Evolutionary conservation across 306 rosid genomes (phyloP).

Genomic region (Pterocarpus santalinus): DNA sequence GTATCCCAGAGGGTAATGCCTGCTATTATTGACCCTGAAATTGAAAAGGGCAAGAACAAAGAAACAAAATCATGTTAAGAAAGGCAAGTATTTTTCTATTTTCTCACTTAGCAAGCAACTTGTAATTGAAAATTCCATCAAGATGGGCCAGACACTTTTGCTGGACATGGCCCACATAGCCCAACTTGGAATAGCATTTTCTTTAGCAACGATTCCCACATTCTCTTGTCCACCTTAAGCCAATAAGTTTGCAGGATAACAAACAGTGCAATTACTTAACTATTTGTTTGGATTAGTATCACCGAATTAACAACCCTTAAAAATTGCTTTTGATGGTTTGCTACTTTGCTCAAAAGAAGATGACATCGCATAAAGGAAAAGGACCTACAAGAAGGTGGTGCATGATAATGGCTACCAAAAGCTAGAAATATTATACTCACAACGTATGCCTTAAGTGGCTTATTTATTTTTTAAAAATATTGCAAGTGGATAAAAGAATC

Average conservation of each 20-base stretch:
- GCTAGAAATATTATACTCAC: not conserved
- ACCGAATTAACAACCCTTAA: conserved; percentile 19
- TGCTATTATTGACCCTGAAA: conserved; percentile 50
- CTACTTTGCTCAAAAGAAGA: conserved; percentile 41
- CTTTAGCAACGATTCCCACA: conserved; percentile 41
- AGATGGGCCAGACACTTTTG: conserved; percentile 47
- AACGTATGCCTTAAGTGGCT: not conserved
- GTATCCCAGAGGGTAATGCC: conserved; percentile 21
- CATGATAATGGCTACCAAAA: conserved; percentile 20
- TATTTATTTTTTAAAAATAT: conserved; percentile 2
- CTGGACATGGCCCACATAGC: conserved; percentile 44
- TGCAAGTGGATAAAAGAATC: conserved; percentile 29
- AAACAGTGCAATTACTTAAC: conserved; percentile 13
- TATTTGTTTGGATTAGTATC: conserved; percentile 39
- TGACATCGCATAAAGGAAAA: conserved; percentile 34
- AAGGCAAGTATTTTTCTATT: conserved; percentile 25
- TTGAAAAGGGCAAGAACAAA: conserved; percentile 25
- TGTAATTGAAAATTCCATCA: conserved; percentile 28
- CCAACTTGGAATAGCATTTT: conserved; percentile 35
- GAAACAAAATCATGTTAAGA: conserved; percentile 30
- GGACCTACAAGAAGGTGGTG: conserved; percentile 51
- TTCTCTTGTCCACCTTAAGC: conserved; percentile 36
- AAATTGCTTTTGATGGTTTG: conserved; percentile 46
- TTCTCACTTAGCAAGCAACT: conserved; percentile 53
- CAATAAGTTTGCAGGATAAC: conserved; percentile 26